These are phyloP conservation scores for Agrostemma githago DNA, from an alignment of 148 eudicot species.

Conservation along the genomic window DNA sequence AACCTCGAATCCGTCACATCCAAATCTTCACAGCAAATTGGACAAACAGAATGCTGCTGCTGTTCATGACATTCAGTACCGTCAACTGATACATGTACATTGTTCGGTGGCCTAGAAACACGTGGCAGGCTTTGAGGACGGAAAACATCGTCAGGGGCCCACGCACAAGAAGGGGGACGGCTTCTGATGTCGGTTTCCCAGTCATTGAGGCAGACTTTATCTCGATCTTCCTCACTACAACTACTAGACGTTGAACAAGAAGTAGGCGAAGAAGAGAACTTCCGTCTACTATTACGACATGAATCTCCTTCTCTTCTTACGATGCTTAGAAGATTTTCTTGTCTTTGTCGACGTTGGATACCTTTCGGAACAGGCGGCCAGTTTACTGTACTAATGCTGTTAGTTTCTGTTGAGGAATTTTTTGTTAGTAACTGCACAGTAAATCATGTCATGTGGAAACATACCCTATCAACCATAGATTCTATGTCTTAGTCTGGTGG, in stretches of 20 bases:
- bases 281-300: constrained; percentile 30
- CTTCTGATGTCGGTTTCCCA: constrained; percentile 48
- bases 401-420: constrained; percentile 11
- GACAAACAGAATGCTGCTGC: constrained; percentile 39
- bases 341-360: neutral
- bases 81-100: constrained; percentile 28
- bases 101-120: constrained; percentile 48
- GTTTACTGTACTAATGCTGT: constrained; percentile 7
- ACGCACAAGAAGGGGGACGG: constrained; percentile 28
- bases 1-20: constrained; percentile 72
- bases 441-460: neutral
- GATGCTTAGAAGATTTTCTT: constrained; percentile 8
- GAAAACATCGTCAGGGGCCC: constrained; percentile 65
- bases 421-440: constrained; percentile 26
- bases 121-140: constrained; percentile 78
- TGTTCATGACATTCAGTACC: neutral
- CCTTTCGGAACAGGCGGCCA: constrained; percentile 10
- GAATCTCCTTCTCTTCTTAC: constrained; percentile 29
- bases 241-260: constrained; percentile 44
- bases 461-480: too few species aligned
- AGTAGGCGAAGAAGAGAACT: constrained; percentile 12
- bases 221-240: constrained; percentile 54
- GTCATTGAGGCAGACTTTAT: constrained; percentile 59
- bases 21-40: constrained; percentile 87
- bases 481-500: too few species aligned